phyloP scores from a whole-genome alignment of 306 rosid species.

The Medicago arabica region DNA sequence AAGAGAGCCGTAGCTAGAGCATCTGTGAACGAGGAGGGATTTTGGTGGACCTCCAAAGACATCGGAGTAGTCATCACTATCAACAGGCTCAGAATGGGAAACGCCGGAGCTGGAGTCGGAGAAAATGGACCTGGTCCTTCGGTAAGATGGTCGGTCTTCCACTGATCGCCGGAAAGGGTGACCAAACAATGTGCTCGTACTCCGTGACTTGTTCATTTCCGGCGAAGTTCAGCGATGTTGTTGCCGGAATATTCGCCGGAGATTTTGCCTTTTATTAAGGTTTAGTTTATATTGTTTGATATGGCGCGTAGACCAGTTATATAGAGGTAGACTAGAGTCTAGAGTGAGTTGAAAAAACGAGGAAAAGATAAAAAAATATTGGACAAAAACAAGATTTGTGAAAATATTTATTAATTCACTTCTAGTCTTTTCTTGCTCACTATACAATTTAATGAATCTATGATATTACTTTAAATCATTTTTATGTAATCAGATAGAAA shows the following conservation, averaged over 20 bases:
- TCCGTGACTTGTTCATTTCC: conserved; percentile 72
- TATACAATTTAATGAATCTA: no score
- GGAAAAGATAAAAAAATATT: not conserved
- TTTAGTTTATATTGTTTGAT: conserved; percentile 8
- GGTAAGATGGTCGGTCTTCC: conserved; percentile 41
- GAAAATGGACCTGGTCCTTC: conserved; percentile 39
- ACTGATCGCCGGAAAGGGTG: conserved; percentile 62
- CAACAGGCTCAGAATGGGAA: conserved; percentile 33
- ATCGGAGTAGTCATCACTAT: conserved; percentile 70
- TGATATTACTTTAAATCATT: no score
- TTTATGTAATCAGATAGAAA: no score
- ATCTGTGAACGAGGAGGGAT: conserved; percentile 58
- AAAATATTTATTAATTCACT: conserved; percentile 46
- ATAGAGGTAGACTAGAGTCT: not conserved
- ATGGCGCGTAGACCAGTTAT: conserved; percentile 33
- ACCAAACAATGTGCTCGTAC: conserved; percentile 52
- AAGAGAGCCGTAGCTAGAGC: conserved; percentile 48
- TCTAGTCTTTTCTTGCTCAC: not conserved
- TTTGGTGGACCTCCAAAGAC: conserved; percentile 92
- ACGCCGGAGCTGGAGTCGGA: conserved; percentile 34
- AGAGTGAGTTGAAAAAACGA: not conserved
- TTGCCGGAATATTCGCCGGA: conserved; percentile 36
- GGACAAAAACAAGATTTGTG: not conserved
- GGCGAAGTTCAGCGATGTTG: conserved; percentile 28
- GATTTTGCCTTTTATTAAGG: conserved; percentile 4